Base-by-base conservation (phyloP, 345 rosid species). In the Camelina hispida region DNA sequence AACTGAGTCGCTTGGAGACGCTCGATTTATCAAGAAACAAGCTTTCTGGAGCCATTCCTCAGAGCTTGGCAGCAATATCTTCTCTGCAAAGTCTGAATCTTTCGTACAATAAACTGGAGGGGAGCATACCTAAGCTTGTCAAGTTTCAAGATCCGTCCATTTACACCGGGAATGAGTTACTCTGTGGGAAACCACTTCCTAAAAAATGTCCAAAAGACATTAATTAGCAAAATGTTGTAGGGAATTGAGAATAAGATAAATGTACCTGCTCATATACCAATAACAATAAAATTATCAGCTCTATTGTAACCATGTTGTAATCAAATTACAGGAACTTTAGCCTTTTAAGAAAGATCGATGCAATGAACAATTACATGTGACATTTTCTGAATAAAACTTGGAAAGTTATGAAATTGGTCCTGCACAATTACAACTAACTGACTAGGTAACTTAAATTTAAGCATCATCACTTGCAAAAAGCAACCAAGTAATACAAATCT, bases 161-260 rank as follows among this genome's bases (percentile, higher is more conserved):
- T 67, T 83, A 79, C 63, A 76, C 68, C 2, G 88, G 83, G 61
- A 85, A 85, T 60, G 83, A 64, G 16, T 79, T 74, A 37, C 80
- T 85, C 5, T 85, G 88, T 22, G 88, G 88, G 44, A 73, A 70
- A 71, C 88, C 88, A 23, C 78, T 85, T 25, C 69, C 88, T 16
- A 72, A 61, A 23, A 72, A 72, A 14, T 85, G 88, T 82, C 71
- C 73, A 15, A 5, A 38, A 74, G 72, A 78, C 68, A 59, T 40
- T 37, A 51, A 28, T 4, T 53, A 72, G 44, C 25, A 72, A 7
- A 52, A 16, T 59, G 56, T 66, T 42, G 40, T 78, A 66, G 23
- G 66, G 17, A 58, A 60, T 0, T 68, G 23, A 50, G 48, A 6
- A 56, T 15, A n/a, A n/a, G n/a, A n/a, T n/a, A n/a, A 52, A 52